Base-by-base conservation (phyloP, 306 rosid species). In the Prinsepia uniflora region DNA sequence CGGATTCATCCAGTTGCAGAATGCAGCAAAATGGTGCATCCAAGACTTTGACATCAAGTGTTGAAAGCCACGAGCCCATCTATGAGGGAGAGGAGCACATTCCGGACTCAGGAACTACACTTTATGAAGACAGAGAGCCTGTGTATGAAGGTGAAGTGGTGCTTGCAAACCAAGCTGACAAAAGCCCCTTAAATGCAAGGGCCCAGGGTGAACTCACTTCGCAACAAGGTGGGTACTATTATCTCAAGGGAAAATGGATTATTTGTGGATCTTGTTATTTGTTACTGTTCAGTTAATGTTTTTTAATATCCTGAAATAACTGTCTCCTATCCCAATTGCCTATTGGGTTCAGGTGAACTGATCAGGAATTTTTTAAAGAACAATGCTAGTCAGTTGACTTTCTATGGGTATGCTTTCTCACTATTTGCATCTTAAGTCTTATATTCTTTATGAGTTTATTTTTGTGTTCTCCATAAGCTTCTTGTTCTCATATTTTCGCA, bases 71-170 rank as follows among this genome's bases (percentile, higher is more conserved):
- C 77, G 99, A 95, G 84, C 99, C 99, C 83, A 82, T 95, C 18
- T 95, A 95, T 80, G 99, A 91, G 85, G 99, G 99, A 74, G 99
- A 95, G 82, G 99, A 95, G 77, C 68, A 91, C 76, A 89, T 95
- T 71, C 63, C 87, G 84, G 89, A 87, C 72, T 70, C 85, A 62
- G 78, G 78, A 63, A 73, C 79, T 69, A 56, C 65, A 30, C 78
- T 76, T 61, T 81, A 79, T 72, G 93, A 84, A 76, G 82, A 84
- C 47, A 81, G 79, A 53, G 99, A 95, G 75, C 97, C 97, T 61
- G 88, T 95, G 18, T 95, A 95, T 82, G 99, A 95, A 82, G 99
- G 99, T 65, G 99, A 95, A 82, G 75, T 73, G 62, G 79, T 91
- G 70, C 96, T 95, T 71, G 90, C 92, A 20, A 84, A 91, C 72